Evolutionary conservation across 2,329 filamentous ascomycete species (phyloP).

Genomic region (Trichoderma sp.): DNA sequence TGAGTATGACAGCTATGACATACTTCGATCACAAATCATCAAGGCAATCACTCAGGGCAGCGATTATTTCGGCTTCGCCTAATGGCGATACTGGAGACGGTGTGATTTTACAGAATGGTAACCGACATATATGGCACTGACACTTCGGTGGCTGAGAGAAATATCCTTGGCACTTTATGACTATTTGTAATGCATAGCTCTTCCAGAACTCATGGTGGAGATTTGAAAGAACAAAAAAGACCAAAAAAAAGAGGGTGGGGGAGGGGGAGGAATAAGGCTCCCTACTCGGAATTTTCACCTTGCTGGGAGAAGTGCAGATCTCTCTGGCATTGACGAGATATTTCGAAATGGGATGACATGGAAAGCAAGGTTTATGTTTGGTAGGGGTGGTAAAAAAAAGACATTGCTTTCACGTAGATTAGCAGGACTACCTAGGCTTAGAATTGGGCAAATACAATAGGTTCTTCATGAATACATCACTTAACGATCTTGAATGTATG

Average conservation of each 20-base stretch:
- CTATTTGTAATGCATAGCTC: conserved; percentile 19
- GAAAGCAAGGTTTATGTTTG: conserved; percentile 11
- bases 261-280: background rate
- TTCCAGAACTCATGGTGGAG: conserved; percentile 11
- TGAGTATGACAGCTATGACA: conserved; percentile 96
- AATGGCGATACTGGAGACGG: conserved; percentile 33
- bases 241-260: background rate
- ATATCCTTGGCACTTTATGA: conserved; percentile 8
- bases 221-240: background rate
- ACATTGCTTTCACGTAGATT: conserved; percentile 18
- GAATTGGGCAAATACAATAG: conserved; percentile 17
- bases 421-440: conserved; percentile 10
- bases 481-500: background rate
- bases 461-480: background rate
- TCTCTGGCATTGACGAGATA: conserved; percentile 21
- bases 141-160: background rate
- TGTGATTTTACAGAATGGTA: background rate
- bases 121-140: background rate
- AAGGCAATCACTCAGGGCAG: conserved; percentile 97
- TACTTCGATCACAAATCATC: conserved; percentile 79
- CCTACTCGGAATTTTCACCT: background rate
- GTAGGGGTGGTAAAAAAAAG: conserved; percentile 20
- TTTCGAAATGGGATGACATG: conserved; percentile 10
- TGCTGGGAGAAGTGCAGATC: conserved; percentile 36
- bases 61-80: conserved; percentile 97